Evolutionary conservation across 345 rosid species (phyloP).

Genomic region (Hibiscus mutabilis): DNA sequence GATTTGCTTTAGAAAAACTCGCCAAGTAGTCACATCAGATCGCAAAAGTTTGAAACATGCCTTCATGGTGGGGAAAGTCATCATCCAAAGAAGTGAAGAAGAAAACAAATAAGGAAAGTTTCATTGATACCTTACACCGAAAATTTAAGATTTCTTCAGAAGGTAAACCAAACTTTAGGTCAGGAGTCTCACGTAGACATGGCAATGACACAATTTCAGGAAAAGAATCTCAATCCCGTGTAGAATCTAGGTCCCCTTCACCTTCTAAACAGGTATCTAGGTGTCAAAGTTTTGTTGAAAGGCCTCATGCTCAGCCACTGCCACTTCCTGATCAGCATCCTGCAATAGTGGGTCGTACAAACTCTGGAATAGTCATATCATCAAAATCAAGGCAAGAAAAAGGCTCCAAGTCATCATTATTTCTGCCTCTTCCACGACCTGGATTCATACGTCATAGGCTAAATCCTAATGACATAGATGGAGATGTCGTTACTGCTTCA

Average conservation of each 20-base stretch:
- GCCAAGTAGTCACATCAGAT: background rate
- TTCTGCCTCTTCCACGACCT: conserved; percentile 50
- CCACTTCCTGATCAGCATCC: conserved; percentile 42
- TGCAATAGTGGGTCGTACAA: conserved; percentile 30
- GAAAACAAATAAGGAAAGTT: conserved; percentile 45
- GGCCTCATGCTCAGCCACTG: conserved; percentile 53
- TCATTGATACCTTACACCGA: conserved; percentile 36
- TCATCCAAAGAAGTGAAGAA: conserved; percentile 48
- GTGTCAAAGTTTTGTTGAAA: conserved; percentile 48
- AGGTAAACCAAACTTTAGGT: conserved; percentile 27
- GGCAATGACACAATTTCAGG: conserved; percentile 40
- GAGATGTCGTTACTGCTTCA: conserved; percentile 36
- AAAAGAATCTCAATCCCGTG: conserved; percentile 36
- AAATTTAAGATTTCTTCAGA: conserved; percentile 41
- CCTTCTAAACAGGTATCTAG: conserved; percentile 46
- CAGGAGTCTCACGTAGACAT: conserved; percentile 33
- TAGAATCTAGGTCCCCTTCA: conserved; percentile 47
- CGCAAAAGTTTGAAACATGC: conserved; percentile 31
- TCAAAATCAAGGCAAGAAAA: conserved; percentile 32
- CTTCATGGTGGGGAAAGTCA: conserved; percentile 52
- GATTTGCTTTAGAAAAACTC: conserved; percentile 11
- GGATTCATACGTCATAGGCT: conserved; percentile 33
- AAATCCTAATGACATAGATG: conserved; percentile 39
- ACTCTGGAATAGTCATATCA: conserved; percentile 36
- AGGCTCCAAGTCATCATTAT: conserved; percentile 33